Base-by-base conservation (phyloP, 768 basidiomycete species). In the Termitomyces sp. region DNA sequence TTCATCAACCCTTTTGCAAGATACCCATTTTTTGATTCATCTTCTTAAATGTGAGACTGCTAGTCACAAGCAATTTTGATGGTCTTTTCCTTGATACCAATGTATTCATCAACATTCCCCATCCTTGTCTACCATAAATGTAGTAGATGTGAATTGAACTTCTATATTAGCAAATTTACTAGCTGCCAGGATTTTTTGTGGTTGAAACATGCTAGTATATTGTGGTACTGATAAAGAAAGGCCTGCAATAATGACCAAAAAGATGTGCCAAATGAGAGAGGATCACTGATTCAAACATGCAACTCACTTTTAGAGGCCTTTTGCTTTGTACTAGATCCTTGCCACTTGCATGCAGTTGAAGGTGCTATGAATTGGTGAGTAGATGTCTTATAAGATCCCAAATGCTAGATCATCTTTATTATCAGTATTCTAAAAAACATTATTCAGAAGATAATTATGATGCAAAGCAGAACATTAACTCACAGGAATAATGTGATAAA, bases 11-110 rank as follows among this genome's bases (percentile, higher is more conserved):
- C 13, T 36, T 36, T 36, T 36, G 34, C 34, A 14, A 36, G 13
- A 14, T 36, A 36, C 12, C 42, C 22, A 24, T 10, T 5, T 14
- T 24, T 43, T 0, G 22, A 12, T 20, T 43, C 9, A 52, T 58
- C 46, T 18, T 20, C 51, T 20, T 56, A 53, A 5, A 36, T 22
- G 6, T 51, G 18, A 24, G 48, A 55, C 55, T 56, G 55, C 59
- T 59, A 65, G 14, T 56, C 53, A 22, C 27, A 32, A 7, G 53
- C 39, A 44, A 66, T 39, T 24, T 56, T 53, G 7, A 65, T 61
- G 3, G 43, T 47, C 31, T 59, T 48, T 29, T 60, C 59, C 31
- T 57, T 42, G 20, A 57, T 43, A 18, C 42, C 22, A 20, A 50
- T 50, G 12, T 57, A 47, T 29, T 57, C 47, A 27, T 29, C 9